phyloP scores from a whole-genome alignment of 768 basidiomycete genomes.

The Astraeus odoratus region DNA sequence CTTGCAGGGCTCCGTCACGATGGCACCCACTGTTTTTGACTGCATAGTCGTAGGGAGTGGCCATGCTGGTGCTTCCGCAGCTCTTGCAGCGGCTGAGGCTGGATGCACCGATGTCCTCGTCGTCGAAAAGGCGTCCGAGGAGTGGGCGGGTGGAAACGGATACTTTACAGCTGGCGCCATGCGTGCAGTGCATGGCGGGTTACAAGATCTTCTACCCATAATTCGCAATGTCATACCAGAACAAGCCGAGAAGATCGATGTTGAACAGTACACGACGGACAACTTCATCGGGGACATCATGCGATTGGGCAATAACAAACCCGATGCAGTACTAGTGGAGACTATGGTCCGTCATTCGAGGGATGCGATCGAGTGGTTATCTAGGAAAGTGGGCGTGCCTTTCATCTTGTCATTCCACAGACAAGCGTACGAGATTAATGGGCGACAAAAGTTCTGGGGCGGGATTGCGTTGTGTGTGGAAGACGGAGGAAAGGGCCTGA shows the following conservation, averaged over 20 bases:
- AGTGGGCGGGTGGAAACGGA: slow-evolving; percentile 66
- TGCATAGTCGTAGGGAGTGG: slow-evolving; percentile 62
- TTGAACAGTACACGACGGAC: slow-evolving; percentile 50
- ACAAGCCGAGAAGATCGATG: slow-evolving; percentile 41
- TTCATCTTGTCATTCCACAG: slow-evolving; percentile 57
- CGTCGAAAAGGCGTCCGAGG: slow-evolving; percentile 56
- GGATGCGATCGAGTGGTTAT: slow-evolving; percentile 52
- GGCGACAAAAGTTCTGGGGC: slow-evolving; percentile 64
- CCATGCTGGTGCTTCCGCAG: slow-evolving; percentile 62
- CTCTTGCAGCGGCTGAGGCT: slow-evolving; percentile 50
- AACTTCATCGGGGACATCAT: slow-evolving; percentile 55
- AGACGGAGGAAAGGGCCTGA: slow-evolving; percentile 63
- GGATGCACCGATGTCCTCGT: slow-evolving; percentile 57
- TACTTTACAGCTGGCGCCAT: slow-evolving; percentile 68
- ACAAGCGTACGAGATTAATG: slow-evolving; percentile 60
- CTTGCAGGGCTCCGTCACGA: too few species aligned
- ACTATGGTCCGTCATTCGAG: slow-evolving; percentile 51
- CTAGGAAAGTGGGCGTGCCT: slow-evolving; percentile 40
- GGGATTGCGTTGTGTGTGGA: slow-evolving; percentile 57
- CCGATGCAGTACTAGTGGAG: slow-evolving; percentile 42
- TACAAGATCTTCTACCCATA: slow-evolving; percentile 52
- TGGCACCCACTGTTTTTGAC: slow-evolving; percentile 30
- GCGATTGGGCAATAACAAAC: slow-evolving; percentile 46
- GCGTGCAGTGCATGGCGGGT: slow-evolving; percentile 55
- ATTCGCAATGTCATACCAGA: slow-evolving; percentile 42